Base-by-base conservation (phyloP, 768 basidiomycete species). In the Macrolepiota dolichaula region DNA sequence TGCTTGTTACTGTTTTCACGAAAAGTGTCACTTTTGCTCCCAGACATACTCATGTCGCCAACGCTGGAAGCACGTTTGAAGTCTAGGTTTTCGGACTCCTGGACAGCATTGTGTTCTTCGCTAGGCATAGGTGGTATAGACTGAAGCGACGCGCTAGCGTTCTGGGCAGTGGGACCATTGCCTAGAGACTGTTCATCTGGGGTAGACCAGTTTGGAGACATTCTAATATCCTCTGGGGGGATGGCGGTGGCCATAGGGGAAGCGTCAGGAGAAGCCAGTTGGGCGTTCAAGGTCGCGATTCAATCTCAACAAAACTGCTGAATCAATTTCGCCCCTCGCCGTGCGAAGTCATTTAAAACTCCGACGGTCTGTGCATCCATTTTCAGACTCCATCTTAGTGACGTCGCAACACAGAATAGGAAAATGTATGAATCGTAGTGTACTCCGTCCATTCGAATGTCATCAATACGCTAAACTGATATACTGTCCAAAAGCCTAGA, bases 1-100 rank as follows among this genome's bases (percentile, higher is more conserved):
- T 87, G 87, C 81, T 88, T 90, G 79, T 91, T 88, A 58, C 86
- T 89, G 79, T 89, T 88, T 47, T 63, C 65, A 69, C 87, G 85
- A 70, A 76, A 80, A 70, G 76, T 69, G 61, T 83, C 82, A 67
- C 76, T 72, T 70, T 79, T 79, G 64, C 71, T 74, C 58, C 72
- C 74, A 73, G 76, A 73, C 65, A 69, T 70, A 64, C 70, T 76
- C 44, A 69, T 72, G 54, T 76, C 78, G 71, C 76, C 77, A 66
- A 77, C 77, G 68, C 80, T 82, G 72, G 80, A 79, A 66, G 78
- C 77, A 65, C 79, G 80, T 67, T 76, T 70, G 68, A 81, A 83
- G 70, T 85, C 84, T 68, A 74, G 73, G 69, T 79, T 82, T 70
- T 79, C 79, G 54, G 76, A 68, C 64, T 79, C 79, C 72, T 81